Evolutionary conservation across 208 protist genomes (phyloP).

Genomic region (Tritrichomonas musculus): DNA sequence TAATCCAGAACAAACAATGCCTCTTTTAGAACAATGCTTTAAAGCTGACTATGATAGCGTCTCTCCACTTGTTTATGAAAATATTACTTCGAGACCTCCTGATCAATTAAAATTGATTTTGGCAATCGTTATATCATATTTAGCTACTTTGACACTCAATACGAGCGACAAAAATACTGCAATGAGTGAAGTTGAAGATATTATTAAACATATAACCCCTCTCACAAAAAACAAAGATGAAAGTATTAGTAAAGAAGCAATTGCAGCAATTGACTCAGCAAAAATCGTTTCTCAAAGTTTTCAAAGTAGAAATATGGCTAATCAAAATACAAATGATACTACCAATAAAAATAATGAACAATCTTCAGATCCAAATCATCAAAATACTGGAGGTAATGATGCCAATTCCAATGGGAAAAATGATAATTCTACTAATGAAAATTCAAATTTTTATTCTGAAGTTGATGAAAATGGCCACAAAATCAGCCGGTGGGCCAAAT

Average conservation of each 20-base stretch:
- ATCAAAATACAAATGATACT: too few species aligned
- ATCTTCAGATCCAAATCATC: too few species aligned
- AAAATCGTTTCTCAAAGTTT: background rate
- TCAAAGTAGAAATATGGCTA: too few species aligned
- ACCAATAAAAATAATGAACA: too few species aligned
- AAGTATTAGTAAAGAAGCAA: background rate
- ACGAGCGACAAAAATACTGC: background rate
- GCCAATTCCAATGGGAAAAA: too few species aligned
- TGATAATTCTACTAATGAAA: too few species aligned
- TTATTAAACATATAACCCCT: background rate
- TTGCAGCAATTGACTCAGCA: background rate
- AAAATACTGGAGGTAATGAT: too few species aligned
- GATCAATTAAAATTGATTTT: background rate
- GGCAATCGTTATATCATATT: background rate
- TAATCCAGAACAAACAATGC: background rate
- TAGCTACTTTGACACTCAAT: background rate
- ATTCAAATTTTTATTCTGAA: too few species aligned
- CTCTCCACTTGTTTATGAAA: background rate
- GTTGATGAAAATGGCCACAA: too few species aligned
- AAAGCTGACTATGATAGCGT: background rate
- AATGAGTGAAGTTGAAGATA: background rate
- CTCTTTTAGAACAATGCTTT: background rate
- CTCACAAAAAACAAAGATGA: background rate
- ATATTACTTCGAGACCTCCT: background rate
- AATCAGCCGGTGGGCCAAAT: background rate